These are phyloP conservation scores for Macroventuria anomochaeta DNA, from an alignment of 2,329 filamentous ascomycete species.

Conservation along the genomic window DNA sequence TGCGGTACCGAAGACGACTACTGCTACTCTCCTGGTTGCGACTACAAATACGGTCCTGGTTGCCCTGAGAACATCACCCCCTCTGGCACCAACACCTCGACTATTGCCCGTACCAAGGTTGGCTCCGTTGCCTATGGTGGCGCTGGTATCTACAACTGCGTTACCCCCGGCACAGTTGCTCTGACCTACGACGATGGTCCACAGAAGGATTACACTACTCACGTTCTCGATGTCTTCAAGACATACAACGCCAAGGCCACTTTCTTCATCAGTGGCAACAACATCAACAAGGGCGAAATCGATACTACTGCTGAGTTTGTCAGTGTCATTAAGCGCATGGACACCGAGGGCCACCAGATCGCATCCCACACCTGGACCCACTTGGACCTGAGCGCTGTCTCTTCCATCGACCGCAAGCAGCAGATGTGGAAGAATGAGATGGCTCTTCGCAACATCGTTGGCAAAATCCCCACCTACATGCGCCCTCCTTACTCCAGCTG, in stretches of 20 bases:
- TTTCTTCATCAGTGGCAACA: constrained; percentile 70
- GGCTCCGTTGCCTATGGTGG: constrained; percentile 65
- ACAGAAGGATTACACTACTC: constrained; percentile 62
- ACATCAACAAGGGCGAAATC: constrained; percentile 63
- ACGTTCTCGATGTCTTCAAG: constrained; percentile 67
- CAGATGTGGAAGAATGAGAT: constrained; percentile 63
- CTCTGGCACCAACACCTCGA: constrained; percentile 62
- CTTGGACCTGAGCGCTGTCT: constrained; percentile 55
- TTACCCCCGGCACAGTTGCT: constrained; percentile 63
- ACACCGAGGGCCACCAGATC: constrained; percentile 64
- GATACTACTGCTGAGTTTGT: constrained; percentile 58
- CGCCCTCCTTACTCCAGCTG: constrained; percentile 58
- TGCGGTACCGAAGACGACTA: constrained; percentile 63
- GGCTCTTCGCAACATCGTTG: constrained; percentile 63
- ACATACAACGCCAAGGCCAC: constrained; percentile 68
- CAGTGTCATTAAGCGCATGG: constrained; percentile 63
- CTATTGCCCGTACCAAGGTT: constrained; percentile 59
- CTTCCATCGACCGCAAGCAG: constrained; percentile 52
- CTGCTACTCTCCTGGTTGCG: constrained; percentile 67
- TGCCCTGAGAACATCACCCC: constrained; percentile 66
- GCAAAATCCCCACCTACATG: constrained; percentile 63
- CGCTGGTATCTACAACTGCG: constrained; percentile 63
- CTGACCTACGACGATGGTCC: constrained; percentile 74
- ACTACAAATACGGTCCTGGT: constrained; percentile 65
- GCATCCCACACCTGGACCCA: constrained; percentile 66